Evolutionary conservation across 1,139 yeast genomes (phyloP), one percentile per base, ranked within the genome.

Genomic region (Candida glucosophila): DNA sequence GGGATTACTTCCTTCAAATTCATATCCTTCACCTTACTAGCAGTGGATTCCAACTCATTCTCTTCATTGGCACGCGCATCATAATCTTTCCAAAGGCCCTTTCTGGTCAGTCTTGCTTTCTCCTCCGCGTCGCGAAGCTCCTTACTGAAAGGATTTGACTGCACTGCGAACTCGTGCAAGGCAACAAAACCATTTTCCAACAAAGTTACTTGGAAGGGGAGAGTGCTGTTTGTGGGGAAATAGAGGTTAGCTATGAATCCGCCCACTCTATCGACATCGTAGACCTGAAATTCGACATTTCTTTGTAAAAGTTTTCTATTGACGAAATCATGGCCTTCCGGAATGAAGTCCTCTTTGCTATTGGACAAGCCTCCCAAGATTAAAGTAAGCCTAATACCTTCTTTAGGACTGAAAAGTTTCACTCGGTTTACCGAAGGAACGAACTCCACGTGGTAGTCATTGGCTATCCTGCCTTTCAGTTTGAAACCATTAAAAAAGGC

Each of bases 221-320:
- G 34, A 17, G 55, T 47, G 14, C 64, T 55, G 25, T 65, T 64
- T 6, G 72, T 65, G 14, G 69, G 69, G 9, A 73, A 46, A 44
- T 58, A 79, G 28, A 82, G 43, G 40, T 77, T 73, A 27, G 94
- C 93, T 45, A 82, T 73, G 41, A 83, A 85, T 0, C 81, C 82
- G 32, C 95, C 95, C 33, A 78, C 64, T 44, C 77, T 80, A 48
- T 85, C 95, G 29, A 71, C 68, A 32, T 72, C 78, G 36, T 73
- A 71, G 15, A 83, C 68, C 30, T 77, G 78, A 37, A 83, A 61
- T 37, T 71, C 76, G 24, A 82, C 79, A 37, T 75, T 81, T 44
- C 85, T 69, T 56, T 85, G 95, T 47, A 76, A 62, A 29, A 71
- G 63, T 35, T 68, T 67, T 33, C 62, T 66, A 42, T 63, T 65